Evolutionary conservation across 2,329 filamentous ascomycete genomes (phyloP).

Genomic region (Fusarium sp.): DNA sequence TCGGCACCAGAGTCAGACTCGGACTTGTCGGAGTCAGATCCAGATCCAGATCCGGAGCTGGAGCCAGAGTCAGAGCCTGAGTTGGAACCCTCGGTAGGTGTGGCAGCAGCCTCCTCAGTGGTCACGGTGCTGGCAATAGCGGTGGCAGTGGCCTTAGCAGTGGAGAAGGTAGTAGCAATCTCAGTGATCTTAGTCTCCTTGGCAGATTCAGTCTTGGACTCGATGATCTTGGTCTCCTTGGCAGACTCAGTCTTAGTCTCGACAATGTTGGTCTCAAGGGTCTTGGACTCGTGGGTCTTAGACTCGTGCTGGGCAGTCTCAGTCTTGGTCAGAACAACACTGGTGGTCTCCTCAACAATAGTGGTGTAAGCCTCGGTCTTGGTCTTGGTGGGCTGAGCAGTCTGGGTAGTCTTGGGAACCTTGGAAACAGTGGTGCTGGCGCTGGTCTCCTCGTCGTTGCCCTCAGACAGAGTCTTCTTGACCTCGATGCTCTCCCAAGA

Average conservation of each 20-base stretch:
- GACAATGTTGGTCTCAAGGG: neutral
- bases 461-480: conserved; percentile 52
- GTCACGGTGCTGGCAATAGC: conserved; percentile 16
- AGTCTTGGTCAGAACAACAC: conserved; percentile 31
- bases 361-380: conserved; percentile 26
- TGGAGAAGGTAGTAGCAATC: conserved; percentile 10
- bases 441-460: conserved; percentile 39
- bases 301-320: conserved; percentile 11
- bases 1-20: neutral
- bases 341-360: conserved; percentile 24
- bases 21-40: neutral
- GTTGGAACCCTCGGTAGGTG: conserved; percentile 24
- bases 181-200: conserved; percentile 17
- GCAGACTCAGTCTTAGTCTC: conserved; percentile 11
- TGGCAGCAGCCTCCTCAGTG: conserved; percentile 22
- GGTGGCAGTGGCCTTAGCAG: conserved; percentile 31
- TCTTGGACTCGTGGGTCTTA: conserved; percentile 18
- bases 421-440: conserved; percentile 33
- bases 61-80: conserved; percentile 19
- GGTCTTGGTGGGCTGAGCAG: conserved; percentile 32
- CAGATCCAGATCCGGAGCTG: conserved; percentile 10
- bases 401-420: conserved; percentile 32
- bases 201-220: conserved; percentile 9
- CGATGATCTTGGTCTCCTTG: conserved; percentile 3
- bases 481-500: conserved; percentile 65